Evolutionary conservation across 1,284 basidiomycete species (phyloP), one percentile per base, ranked within the genome.

Genomic region (Ganoderma resinaceum): DNA sequence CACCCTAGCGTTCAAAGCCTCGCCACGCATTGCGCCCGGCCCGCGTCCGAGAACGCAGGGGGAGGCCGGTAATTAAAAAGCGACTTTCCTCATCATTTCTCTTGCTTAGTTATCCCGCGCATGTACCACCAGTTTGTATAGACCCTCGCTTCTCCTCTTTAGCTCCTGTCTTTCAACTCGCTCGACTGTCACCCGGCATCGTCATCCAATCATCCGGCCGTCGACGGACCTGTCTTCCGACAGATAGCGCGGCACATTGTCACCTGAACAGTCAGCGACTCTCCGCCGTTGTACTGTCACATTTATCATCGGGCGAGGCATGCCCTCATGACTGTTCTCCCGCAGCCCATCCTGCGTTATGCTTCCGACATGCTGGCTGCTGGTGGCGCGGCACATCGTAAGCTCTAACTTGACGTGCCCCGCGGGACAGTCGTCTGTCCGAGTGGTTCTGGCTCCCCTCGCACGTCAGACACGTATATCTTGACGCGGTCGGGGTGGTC

Each of bases 391-490:
- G 29, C 31, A 12, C 16, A 5, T 55, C 31, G 29, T 33, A 55
- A 55, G 52, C 61, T 35, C 23, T 38, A 37, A 59, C 12, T 53
- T 58, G 42, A 46, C 37, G 58, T 59, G 37, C n/a, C 37, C 65
- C 42, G 42, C 26, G 35, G 49, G 38, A 43, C 55, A 14, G 29
- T 46, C 33, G 53, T 59, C 20, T 31, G 4, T 42, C 7, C 37
- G 35, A 60, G 14, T 26, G 63, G 49, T 42, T 61, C 20, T 37
- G 18, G 59, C 46, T 38, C 26, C 29, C 26, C 8, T 33, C 29
- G 52, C 64, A 59, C 53, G 61, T 58, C 66, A 62, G 11, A 62
- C 60, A 42, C 37, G 65, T 66, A 61, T 55, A 61, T 23, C 7
- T 31, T 66, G 65, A 61, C 65, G 16, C 65, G n/a, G 60, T 8